A percentile compares a stretch with the other conserved stretches of the same genome.
Evolutionary conservation across 495 filamentous ascomycete genomes (phyloP).

Genomic region (Hyaloscypha bicolor): DNA sequence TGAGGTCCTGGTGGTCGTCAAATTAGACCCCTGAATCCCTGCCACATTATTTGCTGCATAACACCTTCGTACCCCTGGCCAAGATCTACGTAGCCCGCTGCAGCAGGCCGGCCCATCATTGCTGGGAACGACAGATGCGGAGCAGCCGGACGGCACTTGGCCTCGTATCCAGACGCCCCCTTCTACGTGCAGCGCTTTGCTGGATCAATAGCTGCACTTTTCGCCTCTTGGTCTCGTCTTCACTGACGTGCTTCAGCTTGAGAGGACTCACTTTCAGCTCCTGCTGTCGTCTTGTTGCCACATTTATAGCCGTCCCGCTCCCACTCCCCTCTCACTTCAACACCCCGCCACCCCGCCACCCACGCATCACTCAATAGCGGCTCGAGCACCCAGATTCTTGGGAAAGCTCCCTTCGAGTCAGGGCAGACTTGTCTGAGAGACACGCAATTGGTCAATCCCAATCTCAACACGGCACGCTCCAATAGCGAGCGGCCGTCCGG

Average conservation of each 20-base stretch:
- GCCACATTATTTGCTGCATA: slow-evolving; percentile 11
- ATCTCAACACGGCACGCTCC: neutral
- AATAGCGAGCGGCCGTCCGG: neutral
- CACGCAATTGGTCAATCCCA: neutral
- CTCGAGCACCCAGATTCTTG: neutral
- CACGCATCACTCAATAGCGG: neutral
- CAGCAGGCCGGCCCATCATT: neutral
- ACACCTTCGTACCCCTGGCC: slow-evolving; percentile 13
- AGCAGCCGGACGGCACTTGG: neutral
- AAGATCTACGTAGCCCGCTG: neutral
- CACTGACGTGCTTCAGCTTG: neutral
- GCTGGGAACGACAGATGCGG: neutral
- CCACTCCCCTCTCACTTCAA: neutral
- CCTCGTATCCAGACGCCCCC: neutral
- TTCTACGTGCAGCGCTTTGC: too few species aligned
- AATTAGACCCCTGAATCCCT: slow-evolving; percentile 8
- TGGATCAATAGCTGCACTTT: too few species aligned
- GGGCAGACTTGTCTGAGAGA: neutral
- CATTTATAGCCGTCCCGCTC: neutral
- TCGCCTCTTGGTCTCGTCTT: neutral
- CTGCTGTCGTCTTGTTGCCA: neutral
- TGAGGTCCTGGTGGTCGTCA: slow-evolving; percentile 14
- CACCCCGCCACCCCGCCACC: neutral
- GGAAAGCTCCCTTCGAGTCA: neutral
- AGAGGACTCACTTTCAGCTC: neutral